Percentiles rank a stretch among this genome's conserved stretches.
Conservation (phyloP, 129 eudicot species). For the Centaurea solstitialis region DNA sequence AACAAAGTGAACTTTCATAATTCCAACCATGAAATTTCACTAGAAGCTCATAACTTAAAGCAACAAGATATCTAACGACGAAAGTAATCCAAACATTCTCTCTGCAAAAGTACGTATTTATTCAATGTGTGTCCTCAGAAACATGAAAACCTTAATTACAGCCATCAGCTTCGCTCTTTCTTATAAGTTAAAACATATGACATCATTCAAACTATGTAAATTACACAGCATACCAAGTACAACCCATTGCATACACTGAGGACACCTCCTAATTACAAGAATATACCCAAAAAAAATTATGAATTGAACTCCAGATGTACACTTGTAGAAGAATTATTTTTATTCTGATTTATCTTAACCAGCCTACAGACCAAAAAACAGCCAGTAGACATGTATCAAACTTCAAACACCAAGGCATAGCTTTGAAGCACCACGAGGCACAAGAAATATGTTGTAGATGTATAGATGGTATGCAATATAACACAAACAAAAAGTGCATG, state of each 20-base stretch:
- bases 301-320: not conserved
- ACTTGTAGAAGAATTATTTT: not conserved
- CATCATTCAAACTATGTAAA: not conserved
- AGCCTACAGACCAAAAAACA: not conserved
- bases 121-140: not conserved
- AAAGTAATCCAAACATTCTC: not conserved
- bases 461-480: not conserved
- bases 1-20: conserved; percentile 18
- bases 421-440: not conserved
- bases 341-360: not conserved
- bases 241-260: not conserved
- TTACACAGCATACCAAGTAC: not conserved
- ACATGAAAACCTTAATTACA: not conserved
- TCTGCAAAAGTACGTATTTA: not conserved
- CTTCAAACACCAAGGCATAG: not conserved
- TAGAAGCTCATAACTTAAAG: not conserved
- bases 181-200: not conserved
- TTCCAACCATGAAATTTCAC: conserved; percentile 8
- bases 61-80: not conserved
- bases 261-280: not conserved
- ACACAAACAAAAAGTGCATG: not conserved
- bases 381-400: not conserved
- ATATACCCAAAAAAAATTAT: not conserved
- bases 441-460: not conserved
- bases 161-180: not conserved